phyloP scores from a whole-genome alignment of 1,284 basidiomycete genomes.

The Puccinia sorghi region DNA sequence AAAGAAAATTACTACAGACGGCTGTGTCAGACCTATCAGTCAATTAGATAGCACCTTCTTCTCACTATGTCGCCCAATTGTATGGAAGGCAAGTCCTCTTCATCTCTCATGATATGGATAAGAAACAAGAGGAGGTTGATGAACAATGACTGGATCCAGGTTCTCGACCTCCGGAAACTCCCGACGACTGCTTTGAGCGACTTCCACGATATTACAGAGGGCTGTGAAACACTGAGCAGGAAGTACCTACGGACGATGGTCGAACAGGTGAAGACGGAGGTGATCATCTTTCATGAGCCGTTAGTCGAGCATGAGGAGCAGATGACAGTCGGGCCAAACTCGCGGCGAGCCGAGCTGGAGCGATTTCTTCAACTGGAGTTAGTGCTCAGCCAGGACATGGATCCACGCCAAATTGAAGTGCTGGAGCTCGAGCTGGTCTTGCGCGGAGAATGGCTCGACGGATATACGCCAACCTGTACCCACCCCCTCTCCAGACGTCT shows the following conservation, averaged over 20 bases:
- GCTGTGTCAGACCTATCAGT: slow-evolving; percentile 20
- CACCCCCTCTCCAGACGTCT: background rate
- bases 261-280: background rate
- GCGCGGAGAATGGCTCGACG: background rate
- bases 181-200: background rate
- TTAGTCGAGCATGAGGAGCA: background rate
- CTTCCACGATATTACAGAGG: background rate
- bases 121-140: background rate
- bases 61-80: background rate
- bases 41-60: slow-evolving; percentile 10
- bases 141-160: background rate
- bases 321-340: background rate
- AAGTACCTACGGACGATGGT: background rate
- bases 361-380: background rate
- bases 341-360: background rate
- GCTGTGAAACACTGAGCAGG: slow-evolving; percentile 1
- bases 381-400: background rate
- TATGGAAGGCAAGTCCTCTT: slow-evolving; percentile 19
- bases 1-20: background rate
- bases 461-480: background rate
- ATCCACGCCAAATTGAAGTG: background rate
- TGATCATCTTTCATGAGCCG: slow-evolving; percentile 4
- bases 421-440: slow-evolving; percentile 10
- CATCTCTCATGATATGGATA: no score
- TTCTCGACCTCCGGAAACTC: slow-evolving; percentile 18